Conservation (phyloP, 2,329 filamentous ascomycete species). For the Fusarium algeriense region DNA sequence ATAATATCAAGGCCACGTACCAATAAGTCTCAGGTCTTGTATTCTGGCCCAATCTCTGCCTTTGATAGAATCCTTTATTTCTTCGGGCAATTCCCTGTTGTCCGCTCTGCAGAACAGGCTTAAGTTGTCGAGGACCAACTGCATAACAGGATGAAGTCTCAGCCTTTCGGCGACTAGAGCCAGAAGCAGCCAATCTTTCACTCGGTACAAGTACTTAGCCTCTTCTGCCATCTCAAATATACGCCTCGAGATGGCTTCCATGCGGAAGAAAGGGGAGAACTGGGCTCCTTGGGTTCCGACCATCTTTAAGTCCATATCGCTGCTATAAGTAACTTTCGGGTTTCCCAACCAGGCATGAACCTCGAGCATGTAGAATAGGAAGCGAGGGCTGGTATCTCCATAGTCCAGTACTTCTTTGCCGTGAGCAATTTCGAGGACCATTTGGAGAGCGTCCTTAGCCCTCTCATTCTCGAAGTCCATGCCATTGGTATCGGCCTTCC, state of each 20-base stretch:
- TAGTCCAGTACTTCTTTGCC: background rate
- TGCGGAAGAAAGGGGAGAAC: constrained; percentile 7
- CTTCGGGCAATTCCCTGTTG: background rate
- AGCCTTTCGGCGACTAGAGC: constrained; percentile 27
- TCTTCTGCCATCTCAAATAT: constrained; percentile 3
- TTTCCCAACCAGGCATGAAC: constrained; percentile 20
- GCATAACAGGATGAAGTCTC: background rate
- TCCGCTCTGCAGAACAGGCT: constrained; percentile 6
- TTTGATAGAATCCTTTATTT: background rate
- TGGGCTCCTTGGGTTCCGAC: background rate
- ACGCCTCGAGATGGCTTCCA: background rate
- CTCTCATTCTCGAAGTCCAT: background rate
- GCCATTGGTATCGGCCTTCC: background rate
- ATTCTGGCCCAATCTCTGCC: constrained; percentile 11
- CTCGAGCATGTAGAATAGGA: constrained; percentile 32
- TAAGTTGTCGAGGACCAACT: background rate
- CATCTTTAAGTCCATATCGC: background rate
- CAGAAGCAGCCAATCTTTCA: constrained; percentile 34
- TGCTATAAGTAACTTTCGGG: background rate
- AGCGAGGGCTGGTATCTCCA: background rate
- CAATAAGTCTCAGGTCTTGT: constrained; percentile 3
- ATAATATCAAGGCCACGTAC: background rate
- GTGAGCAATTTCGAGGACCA: constrained; percentile 17
- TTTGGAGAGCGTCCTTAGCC: constrained; percentile 6
- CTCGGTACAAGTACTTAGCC: constrained; percentile 1